These are phyloP conservation scores for Talaromyces rugulosus DNA, from an alignment of 2,329 filamentous ascomycete genomes.

Conservation along the genomic window DNA sequence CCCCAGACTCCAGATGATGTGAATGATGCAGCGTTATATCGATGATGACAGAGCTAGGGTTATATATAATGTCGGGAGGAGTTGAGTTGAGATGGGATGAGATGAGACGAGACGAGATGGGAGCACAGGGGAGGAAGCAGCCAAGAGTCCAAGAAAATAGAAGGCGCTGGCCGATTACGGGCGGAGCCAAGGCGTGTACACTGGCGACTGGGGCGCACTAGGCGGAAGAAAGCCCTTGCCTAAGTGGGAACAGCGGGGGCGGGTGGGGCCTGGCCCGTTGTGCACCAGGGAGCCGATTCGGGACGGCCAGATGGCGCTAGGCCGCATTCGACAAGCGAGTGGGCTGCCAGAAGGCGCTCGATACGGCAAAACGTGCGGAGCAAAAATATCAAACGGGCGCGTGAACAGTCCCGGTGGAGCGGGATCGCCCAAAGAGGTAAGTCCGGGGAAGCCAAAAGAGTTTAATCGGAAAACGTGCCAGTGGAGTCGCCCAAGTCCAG, in stretches of 20 bases:
- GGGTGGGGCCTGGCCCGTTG: neutral
- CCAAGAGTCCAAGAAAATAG: neutral
- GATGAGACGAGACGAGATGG: neutral
- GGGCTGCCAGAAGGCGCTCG: neutral
- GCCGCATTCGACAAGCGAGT: neutral
- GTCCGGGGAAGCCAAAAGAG: constrained; percentile 14
- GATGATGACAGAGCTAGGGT: neutral
- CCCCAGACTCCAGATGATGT: neutral
- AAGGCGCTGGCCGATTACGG: neutral
- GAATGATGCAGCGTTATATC: neutral
- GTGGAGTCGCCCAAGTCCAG: neutral
- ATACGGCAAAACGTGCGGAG: neutral
- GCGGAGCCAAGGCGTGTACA: neutral
- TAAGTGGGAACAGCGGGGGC: neutral
- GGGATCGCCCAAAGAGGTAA: constrained; percentile 19
- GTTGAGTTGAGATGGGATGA: neutral
- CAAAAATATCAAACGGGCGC: constrained; percentile 4
- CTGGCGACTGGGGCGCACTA: neutral
- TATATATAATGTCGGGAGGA: neutral
- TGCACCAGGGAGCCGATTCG: neutral
- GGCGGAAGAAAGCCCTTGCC: neutral
- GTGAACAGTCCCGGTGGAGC: constrained; percentile 11
- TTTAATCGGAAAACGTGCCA: constrained; percentile 5
- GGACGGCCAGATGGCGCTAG: neutral
- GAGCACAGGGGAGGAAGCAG: neutral